A percentile compares a stretch with the other conserved stretches of the same genome.
Evolutionary conservation across 2,329 filamentous ascomycete species (phyloP).

Genomic region (Fusarium penzigii): DNA sequence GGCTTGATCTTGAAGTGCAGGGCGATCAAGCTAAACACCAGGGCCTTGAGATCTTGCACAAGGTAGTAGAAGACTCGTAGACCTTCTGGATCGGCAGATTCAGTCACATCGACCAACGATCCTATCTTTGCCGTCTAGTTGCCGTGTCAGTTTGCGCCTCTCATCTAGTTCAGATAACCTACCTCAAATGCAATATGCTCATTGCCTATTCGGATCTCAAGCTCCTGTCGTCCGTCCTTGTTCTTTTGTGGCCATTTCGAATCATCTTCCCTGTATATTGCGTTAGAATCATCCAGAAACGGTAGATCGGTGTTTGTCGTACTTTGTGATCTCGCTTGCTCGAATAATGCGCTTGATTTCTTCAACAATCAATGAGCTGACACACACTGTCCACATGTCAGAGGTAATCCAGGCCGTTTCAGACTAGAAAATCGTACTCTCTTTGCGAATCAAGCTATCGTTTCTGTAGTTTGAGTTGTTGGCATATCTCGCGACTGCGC

Average conservation of each 20-base stretch:
- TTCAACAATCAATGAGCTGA: conserved; percentile 84
- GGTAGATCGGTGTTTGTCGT: background rate
- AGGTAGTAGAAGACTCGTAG: conserved; percentile 98
- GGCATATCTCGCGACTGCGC: conserved; percentile 91
- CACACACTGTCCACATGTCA: conserved; percentile 72
- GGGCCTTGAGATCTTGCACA: conserved; percentile 92
- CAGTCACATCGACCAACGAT: conserved; percentile 92
- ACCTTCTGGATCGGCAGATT: conserved; percentile 93
- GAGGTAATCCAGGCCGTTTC: background rate
- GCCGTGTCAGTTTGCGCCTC: conserved; percentile 13
- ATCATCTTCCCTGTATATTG: conserved; percentile 78
- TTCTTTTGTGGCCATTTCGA: conserved; percentile 99
- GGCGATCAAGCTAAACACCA: conserved; percentile 94
- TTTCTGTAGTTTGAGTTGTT: conserved; percentile 99
- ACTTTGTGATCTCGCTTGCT: conserved; percentile 55
- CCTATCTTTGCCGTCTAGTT: conserved; percentile 93
- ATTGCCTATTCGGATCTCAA: conserved; percentile 90
- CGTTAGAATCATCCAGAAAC: conserved; percentile 15
- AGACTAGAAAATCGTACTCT: conserved; percentile 67
- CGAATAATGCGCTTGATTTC: conserved; percentile 97
- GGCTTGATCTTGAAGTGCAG: conserved; percentile 97
- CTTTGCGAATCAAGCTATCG: conserved; percentile 97
- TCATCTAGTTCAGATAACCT: conserved; percentile 26
- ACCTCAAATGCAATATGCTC: conserved; percentile 99
- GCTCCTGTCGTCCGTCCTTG: conserved; percentile 94